Conservation (phyloP, 2,329 filamentous ascomycete genomes). For the Fusarium sp. region DNA sequence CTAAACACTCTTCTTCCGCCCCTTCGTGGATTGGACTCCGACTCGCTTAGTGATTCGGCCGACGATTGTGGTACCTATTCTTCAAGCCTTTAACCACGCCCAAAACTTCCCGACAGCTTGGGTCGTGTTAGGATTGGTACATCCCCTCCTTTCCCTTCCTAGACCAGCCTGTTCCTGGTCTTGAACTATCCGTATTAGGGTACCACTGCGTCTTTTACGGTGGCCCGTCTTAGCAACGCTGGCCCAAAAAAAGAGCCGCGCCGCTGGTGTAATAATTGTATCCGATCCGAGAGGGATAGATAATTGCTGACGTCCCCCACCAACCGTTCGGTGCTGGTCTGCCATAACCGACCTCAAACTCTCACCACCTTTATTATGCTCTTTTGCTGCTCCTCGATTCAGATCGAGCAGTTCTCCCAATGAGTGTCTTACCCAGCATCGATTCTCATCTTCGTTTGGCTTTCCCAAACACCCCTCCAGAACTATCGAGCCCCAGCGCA, state of each 20-base stretch:
- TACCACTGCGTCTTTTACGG: constrained; percentile 46
- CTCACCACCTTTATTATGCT: constrained; percentile 43
- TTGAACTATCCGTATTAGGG: constrained; percentile 48
- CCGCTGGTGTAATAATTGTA: constrained; percentile 49
- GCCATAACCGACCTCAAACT: constrained; percentile 34
- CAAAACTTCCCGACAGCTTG: constrained; percentile 49
- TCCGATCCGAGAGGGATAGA: constrained; percentile 46
- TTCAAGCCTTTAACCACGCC: constrained; percentile 36
- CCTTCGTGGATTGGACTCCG: constrained; percentile 21
- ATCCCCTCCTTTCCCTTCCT: constrained; percentile 43
- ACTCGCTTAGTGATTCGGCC: constrained; percentile 31
- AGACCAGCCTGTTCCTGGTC: constrained; percentile 48
- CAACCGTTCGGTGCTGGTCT: constrained; percentile 27
- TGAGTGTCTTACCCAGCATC: constrained; percentile 67
- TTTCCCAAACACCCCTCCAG: constrained; percentile 67
- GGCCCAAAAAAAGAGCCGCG: constrained; percentile 41
- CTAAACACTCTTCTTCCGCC: constrained; percentile 19
- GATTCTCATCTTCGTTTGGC: constrained; percentile 65
- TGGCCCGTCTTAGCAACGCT: constrained; percentile 48
- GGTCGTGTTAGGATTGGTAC: constrained; percentile 51
- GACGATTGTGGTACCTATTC: constrained; percentile 37
- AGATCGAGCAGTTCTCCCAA: constrained; percentile 59
- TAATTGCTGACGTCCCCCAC: constrained; percentile 46
- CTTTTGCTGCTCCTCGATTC: constrained; percentile 45
- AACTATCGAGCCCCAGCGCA: constrained; percentile 65